Evolutionary conservation across 108 stramenopile genomes (phyloP).

Genomic region (Schizochytrium sp.): DNA sequence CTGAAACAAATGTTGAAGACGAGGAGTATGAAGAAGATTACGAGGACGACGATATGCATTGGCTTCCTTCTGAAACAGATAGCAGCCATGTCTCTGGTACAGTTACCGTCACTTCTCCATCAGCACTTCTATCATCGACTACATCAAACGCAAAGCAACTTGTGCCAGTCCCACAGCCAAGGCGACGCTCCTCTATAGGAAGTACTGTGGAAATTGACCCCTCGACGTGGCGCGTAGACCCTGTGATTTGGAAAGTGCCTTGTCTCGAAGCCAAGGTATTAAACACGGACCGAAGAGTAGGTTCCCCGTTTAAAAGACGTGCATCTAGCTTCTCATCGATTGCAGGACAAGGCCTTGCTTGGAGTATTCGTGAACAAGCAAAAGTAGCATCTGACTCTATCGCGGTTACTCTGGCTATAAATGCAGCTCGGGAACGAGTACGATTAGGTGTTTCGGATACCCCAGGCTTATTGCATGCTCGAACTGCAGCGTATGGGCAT

Average conservation of each 20-base stretch:
- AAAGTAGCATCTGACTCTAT: neutral
- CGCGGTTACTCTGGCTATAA: neutral
- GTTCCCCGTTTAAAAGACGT: no score
- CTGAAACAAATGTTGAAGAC: neutral
- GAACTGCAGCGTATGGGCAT: neutral
- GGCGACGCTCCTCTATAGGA: no score
- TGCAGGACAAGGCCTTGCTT: neutral
- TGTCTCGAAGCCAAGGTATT: neutral
- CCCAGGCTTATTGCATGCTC: neutral
- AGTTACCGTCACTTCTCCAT: neutral
- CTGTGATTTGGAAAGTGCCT: neutral
- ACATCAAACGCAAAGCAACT: no score
- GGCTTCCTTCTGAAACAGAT: constrained; percentile 22
- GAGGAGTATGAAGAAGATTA: neutral
- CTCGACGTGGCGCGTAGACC: neutral
- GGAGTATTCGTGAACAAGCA: constrained; percentile 5
- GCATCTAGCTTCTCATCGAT: no score
- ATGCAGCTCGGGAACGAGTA: neutral
- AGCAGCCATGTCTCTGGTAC: constrained; percentile 1
- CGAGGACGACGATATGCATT: constrained; percentile 22
- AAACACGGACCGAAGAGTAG: no score
- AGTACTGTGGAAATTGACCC: neutral
- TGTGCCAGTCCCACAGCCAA: no score
- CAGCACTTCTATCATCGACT: neutral
- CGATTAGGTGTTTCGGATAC: constrained; percentile 12